These are phyloP conservation scores for Rubia tinctorum DNA, from an alignment of 305 asterid species.

Conservation along the genomic window DNA sequence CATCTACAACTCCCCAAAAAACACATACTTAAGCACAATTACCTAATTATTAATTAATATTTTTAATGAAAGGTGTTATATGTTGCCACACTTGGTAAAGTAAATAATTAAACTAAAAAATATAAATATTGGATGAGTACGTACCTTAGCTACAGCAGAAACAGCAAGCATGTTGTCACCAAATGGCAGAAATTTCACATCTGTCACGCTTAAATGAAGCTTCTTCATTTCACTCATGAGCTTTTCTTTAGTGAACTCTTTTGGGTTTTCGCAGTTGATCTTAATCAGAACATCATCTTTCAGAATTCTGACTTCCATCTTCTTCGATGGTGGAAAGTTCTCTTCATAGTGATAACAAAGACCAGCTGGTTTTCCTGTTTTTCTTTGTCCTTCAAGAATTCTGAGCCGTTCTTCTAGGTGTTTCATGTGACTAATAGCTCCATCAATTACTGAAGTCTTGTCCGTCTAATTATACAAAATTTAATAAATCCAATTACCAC, in stretches of 20 bases:
- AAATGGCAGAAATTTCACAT: not conserved
- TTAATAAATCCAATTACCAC: not conserved
- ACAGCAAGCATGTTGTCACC: slow-evolving; percentile 7
- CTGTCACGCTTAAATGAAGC: not conserved
- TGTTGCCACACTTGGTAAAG: no score
- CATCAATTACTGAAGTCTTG: slow-evolving; percentile 10
- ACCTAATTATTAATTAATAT: no score
- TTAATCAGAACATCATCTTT: not conserved
- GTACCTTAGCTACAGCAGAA: slow-evolving; percentile 1
- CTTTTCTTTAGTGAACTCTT: not conserved
- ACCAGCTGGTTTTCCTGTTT: not conserved
- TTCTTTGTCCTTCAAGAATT: not conserved
- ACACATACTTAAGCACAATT: no score
- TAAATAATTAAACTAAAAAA: no score
- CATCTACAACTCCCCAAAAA: slow-evolving; percentile 1
- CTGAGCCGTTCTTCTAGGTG: slow-evolving; percentile 2
- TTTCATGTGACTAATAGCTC: not conserved
- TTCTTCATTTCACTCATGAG: not conserved
- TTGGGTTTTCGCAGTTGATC: not conserved
- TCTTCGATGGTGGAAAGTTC: not conserved
- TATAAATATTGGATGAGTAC: no score
- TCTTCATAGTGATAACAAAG: slow-evolving; percentile 8
- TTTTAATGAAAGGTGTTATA: no score
- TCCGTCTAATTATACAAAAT: slow-evolving; percentile 4
- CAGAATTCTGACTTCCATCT: slow-evolving; percentile 4